Conservation (phyloP, 306 rosid species). For the Adenanthera pavonina region DNA sequence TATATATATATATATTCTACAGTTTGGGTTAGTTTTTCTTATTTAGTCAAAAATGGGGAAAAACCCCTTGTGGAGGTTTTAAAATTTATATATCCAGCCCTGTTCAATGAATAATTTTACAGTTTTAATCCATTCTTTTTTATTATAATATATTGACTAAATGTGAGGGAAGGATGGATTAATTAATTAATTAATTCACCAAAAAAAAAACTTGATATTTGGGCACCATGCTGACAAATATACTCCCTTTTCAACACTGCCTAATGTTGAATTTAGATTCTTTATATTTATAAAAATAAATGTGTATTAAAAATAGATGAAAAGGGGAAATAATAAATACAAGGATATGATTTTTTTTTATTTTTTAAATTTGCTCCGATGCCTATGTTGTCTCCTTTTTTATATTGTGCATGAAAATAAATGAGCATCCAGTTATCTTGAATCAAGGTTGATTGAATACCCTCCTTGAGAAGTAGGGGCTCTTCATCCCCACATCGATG, state of each 20-base stretch:
- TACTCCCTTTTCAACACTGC: neutral
- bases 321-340: neutral
- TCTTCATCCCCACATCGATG: too few species aligned
- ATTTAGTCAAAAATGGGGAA: neutral
- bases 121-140: too few species aligned
- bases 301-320: neutral
- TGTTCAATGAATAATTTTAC: too few species aligned
- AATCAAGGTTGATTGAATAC: too few species aligned
- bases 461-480: too few species aligned
- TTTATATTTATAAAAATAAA: neutral
- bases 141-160: too few species aligned
- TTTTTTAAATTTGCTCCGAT: neutral
- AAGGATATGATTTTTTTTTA: neutral
- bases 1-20: neutral
- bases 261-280: neutral
- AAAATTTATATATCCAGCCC: too few species aligned
- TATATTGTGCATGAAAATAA: neutral
- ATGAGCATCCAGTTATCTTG: too few species aligned
- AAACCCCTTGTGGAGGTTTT: too few species aligned
- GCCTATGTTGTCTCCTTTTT: neutral
- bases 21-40: neutral
- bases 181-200: too few species aligned
- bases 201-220: neutral
- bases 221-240: too few species aligned
- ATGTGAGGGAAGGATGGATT: neutral